phyloP scores from a whole-genome alignment of 441 rosid genomes.

The Aquilaria agallochum region DNA sequence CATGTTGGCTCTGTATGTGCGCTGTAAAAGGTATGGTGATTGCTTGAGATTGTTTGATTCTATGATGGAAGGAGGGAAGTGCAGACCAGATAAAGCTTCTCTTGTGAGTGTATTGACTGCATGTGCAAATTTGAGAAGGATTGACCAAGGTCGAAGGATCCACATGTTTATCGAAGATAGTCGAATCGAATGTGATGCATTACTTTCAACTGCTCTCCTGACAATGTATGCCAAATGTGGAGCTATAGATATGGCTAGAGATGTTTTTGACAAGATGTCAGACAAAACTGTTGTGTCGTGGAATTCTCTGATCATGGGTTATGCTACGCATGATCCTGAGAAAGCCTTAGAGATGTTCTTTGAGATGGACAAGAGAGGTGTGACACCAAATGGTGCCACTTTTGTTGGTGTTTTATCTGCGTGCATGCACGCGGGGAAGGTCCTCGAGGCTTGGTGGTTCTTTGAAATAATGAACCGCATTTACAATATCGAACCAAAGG shows the following conservation, averaged over 20 bases:
- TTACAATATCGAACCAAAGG: constrained; percentile 31
- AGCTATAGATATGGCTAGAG: constrained; percentile 27
- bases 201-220: constrained; percentile 37
- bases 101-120: constrained; percentile 42
- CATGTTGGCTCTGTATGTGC: constrained; percentile 44
- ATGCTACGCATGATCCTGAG: constrained; percentile 32
- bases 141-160: constrained; percentile 29
- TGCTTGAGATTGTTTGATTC: constrained; percentile 30
- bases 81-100: constrained; percentile 40
- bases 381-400: constrained; percentile 27
- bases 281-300: constrained; percentile 32
- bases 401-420: constrained; percentile 32
- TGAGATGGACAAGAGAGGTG: constrained; percentile 33
- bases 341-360: constrained; percentile 31
- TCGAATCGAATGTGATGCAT: constrained; percentile 21
- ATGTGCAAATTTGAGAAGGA: constrained; percentile 35
- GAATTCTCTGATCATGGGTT: constrained; percentile 41
- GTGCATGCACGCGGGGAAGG: constrained; percentile 30
- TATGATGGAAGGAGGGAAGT: constrained; percentile 26
- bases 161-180: constrained; percentile 25
- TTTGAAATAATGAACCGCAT: constrained; percentile 33
- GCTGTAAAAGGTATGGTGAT: constrained; percentile 28
- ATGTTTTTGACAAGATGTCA: constrained; percentile 31
- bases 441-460: constrained; percentile 42
- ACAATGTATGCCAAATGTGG: constrained; percentile 44